Evolutionary conservation across 768 basidiomycete genomes (phyloP).

Genomic region (Ephemerocybe angulata): DNA sequence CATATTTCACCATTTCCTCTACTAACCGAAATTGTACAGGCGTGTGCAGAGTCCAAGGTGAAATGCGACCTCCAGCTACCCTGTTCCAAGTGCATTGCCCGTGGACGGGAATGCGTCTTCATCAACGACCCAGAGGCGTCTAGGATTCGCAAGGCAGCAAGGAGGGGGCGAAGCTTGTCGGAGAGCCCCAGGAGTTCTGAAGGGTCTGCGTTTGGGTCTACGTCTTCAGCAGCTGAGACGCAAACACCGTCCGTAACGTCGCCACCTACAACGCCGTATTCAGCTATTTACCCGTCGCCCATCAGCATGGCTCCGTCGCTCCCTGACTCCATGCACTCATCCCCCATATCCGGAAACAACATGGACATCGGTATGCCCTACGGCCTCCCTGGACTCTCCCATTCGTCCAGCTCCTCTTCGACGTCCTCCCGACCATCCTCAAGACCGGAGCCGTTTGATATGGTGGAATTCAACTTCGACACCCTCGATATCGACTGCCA

Average conservation of each 20-base stretch:
- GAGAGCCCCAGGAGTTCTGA: slow-evolving; percentile 1
- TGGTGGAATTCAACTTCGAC: slow-evolving; percentile 16
- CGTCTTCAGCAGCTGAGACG: background rate
- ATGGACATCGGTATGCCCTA: slow-evolving; percentile 16
- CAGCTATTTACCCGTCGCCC: slow-evolving; percentile 12
- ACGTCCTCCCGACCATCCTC: slow-evolving; percentile 38
- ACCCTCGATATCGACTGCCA: slow-evolving; percentile 33
- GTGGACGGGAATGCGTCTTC: slow-evolving; percentile 64
- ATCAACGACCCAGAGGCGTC: slow-evolving; percentile 46
- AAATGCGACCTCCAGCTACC: slow-evolving; percentile 69
- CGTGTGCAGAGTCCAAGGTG: slow-evolving; percentile 73
- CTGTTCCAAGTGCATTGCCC: slow-evolving; percentile 60
- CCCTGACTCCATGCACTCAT: slow-evolving; percentile 16
- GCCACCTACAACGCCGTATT: slow-evolving; percentile 13
- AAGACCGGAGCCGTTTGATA: slow-evolving; percentile 36
- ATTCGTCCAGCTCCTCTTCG: slow-evolving; percentile 32
- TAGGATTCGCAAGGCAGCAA: slow-evolving; percentile 33
- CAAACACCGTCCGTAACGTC: slow-evolving; percentile 4
- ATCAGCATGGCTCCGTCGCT: slow-evolving; percentile 14
- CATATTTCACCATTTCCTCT: slow-evolving; percentile 1
- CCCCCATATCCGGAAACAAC: slow-evolving; percentile 12
- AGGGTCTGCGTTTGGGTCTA: background rate
- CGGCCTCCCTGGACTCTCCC: slow-evolving; percentile 21
- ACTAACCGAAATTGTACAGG: slow-evolving; percentile 24
- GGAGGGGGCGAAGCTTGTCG: slow-evolving; percentile 19